phyloP scores from a whole-genome alignment of 2,329 filamentous ascomycete genomes.

The Anthostomella pinea region DNA sequence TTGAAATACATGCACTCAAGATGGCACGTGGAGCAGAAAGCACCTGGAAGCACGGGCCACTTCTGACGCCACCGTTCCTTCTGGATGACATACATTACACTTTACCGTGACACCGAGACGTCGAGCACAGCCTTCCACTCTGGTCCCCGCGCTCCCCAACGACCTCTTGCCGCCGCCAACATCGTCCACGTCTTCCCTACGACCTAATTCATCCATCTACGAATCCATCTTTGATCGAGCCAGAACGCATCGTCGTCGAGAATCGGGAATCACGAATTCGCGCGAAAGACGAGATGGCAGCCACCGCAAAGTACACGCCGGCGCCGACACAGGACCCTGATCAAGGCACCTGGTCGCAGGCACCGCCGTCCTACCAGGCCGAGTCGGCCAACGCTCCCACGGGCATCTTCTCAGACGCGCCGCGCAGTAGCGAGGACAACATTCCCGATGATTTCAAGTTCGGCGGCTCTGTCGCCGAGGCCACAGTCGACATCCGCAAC shows the following conservation, averaged over 20 bases:
- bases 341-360: conserved; percentile 60
- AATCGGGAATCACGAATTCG: too few species aligned
- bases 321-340: conserved; percentile 86
- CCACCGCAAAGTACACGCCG: conserved; percentile 76
- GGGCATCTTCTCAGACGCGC: conserved; percentile 62
- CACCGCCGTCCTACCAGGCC: conserved; percentile 76
- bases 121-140: background rate
- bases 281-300: conserved; percentile 59
- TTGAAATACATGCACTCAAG: too few species aligned
- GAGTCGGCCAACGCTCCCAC: conserved; percentile 54
- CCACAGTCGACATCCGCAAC: conserved; percentile 92
- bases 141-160: conserved; percentile 1
- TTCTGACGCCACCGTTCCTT: conserved; percentile 3
- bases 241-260: too few species aligned
- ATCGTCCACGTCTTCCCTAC: too few species aligned
- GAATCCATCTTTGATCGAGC: too few species aligned
- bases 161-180: too few species aligned
- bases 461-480: conserved; percentile 88
- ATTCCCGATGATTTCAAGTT: conserved; percentile 99
- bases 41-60: too few species aligned
- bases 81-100: conserved; percentile 1
- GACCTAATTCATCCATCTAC: too few species aligned
- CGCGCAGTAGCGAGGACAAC: conserved; percentile 83
- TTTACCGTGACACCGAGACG: background rate
- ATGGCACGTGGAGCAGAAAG: background rate